Evolutionary conservation across 768 basidiomycete genomes (phyloP).

Genomic region (Boletus pseudo-olivaceus): DNA sequence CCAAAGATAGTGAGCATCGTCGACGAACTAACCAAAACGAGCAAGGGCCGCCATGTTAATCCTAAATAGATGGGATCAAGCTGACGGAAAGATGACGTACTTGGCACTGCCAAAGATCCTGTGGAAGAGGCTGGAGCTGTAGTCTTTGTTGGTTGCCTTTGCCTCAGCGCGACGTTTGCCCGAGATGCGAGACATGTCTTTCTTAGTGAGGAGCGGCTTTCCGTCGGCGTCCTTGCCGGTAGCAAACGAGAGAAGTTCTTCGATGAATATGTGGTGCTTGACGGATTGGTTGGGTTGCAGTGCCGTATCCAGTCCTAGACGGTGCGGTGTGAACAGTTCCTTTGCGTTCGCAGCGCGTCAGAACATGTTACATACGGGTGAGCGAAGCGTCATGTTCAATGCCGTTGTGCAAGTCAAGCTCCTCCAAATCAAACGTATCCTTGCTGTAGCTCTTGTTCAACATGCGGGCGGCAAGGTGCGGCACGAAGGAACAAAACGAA

Average conservation of each 20-base stretch:
- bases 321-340: not conserved
- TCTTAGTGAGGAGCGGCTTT: conserved; percentile 44
- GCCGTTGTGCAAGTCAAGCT: conserved; percentile 70
- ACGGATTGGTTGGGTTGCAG: conserved; percentile 49
- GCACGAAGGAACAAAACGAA: conserved; percentile 65
- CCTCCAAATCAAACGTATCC: conserved; percentile 61
- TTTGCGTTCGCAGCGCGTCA: no score
- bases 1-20: conserved; percentile 69
- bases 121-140: conserved; percentile 48
- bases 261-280: conserved; percentile 48
- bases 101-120: conserved; percentile 67
- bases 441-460: conserved; percentile 51
- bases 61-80: no score
- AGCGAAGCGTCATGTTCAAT: conserved; percentile 37
- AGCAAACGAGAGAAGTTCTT: conserved; percentile 56
- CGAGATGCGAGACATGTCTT: conserved; percentile 57
- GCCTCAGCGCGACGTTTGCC: conserved; percentile 63
- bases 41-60: not conserved
- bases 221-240: conserved; percentile 55
- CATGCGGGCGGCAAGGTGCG: conserved; percentile 55
- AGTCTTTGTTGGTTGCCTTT: conserved; percentile 53
- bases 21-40: conserved; percentile 45
- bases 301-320: conserved; percentile 51
- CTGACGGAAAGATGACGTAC: conserved; percentile 37
- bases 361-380: conserved; percentile 26